A percentile compares a stretch with the other conserved stretches of the same genome.
Conservation (phyloP, 495 filamentous ascomycete species). For the Penicillium fimorum region DNA sequence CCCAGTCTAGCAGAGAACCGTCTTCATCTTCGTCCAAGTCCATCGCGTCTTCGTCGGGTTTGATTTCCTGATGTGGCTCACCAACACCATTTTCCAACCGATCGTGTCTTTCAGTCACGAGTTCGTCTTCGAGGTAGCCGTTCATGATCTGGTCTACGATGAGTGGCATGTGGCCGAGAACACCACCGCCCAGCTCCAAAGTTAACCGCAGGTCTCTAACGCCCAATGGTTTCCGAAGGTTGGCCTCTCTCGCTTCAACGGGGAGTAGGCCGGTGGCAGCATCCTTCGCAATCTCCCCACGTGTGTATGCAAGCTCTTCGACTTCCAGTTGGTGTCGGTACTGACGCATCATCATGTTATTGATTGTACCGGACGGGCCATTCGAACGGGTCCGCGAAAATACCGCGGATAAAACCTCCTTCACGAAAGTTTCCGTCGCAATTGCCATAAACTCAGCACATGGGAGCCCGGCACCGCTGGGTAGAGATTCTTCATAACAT, state of each 20-base stretch:
- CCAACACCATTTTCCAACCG: conserved; percentile 35
- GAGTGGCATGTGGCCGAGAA: conserved; percentile 73
- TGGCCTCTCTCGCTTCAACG: conserved; percentile 67
- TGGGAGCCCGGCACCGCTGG: conserved; percentile 65
- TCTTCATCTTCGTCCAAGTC: conserved; percentile 61
- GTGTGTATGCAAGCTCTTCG: conserved; percentile 66
- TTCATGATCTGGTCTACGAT: conserved; percentile 69
- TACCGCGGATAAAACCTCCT: conserved; percentile 77
- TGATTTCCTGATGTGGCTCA: conserved; percentile 39
- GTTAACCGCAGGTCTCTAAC: conserved; percentile 78
- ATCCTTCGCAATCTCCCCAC: conserved; percentile 68
- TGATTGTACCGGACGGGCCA: conserved; percentile 65
- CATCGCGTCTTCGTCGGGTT: conserved; percentile 51
- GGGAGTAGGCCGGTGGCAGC: conserved; percentile 67
- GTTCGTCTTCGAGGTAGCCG: conserved; percentile 71
- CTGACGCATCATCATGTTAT: conserved; percentile 74
- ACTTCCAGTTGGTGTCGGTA: conserved; percentile 69
- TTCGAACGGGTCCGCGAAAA: conserved; percentile 78
- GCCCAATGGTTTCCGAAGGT: conserved; percentile 62
- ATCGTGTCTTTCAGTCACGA: conserved; percentile 58
- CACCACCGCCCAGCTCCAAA: conserved; percentile 68
- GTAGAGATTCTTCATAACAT: conserved; percentile 87
- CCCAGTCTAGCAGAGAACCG: conserved; percentile 58
- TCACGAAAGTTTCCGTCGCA: conserved; percentile 88
- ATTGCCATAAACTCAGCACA: conserved; percentile 85